Percentiles rank a stretch among this genome's conserved stretches.
Conservation (phyloP, 495 filamentous ascomycete species). For the Talaromyces wortmannii region DNA sequence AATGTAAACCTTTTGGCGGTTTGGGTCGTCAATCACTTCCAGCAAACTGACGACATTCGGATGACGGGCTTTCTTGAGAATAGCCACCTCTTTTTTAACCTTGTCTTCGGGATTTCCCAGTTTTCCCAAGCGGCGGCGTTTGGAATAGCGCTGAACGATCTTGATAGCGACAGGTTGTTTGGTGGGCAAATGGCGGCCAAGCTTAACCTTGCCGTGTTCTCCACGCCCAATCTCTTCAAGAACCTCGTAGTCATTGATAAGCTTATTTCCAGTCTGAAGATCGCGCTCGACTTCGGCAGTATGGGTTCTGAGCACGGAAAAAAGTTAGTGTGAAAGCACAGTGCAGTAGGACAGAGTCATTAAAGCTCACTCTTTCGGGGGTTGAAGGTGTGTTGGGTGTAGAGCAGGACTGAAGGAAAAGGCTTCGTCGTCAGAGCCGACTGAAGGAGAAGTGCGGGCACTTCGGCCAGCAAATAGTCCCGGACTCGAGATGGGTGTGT, state of each 20-base stretch:
- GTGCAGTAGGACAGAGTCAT: not conserved
- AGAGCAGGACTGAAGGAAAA: conserved; percentile 48
- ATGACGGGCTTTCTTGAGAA: conserved; percentile 95
- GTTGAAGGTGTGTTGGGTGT: conserved; percentile 58
- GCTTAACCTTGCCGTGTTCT: conserved; percentile 94
- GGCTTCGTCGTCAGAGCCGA: conserved; percentile 42
- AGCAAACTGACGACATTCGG: conserved; percentile 90
- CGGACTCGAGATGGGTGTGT: conserved; percentile 62
- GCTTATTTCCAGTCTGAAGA: conserved; percentile 79
- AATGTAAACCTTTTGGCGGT: conserved; percentile 95
- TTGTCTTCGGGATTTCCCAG: conserved; percentile 75
- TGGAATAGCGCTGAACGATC: conserved; percentile 94
- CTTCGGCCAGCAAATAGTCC: conserved; percentile 53
- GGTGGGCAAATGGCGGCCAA: conserved; percentile 71
- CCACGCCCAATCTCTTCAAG: conserved; percentile 92
- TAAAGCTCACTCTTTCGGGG: conserved; percentile 50
- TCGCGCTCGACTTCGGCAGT: conserved; percentile 85
- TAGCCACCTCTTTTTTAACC: conserved; percentile 94
- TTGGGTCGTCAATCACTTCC: conserved; percentile 96
- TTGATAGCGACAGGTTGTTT: conserved; percentile 91
- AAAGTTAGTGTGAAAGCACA: not conserved
- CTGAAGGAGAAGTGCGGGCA: conserved; percentile 33
- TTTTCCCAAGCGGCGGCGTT: conserved; percentile 80
- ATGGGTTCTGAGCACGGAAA: conserved; percentile 53
- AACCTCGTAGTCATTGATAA: conserved; percentile 96